Base-by-base conservation (phyloP, 139 green algal species). In the Coelastrella sp. region DNA sequence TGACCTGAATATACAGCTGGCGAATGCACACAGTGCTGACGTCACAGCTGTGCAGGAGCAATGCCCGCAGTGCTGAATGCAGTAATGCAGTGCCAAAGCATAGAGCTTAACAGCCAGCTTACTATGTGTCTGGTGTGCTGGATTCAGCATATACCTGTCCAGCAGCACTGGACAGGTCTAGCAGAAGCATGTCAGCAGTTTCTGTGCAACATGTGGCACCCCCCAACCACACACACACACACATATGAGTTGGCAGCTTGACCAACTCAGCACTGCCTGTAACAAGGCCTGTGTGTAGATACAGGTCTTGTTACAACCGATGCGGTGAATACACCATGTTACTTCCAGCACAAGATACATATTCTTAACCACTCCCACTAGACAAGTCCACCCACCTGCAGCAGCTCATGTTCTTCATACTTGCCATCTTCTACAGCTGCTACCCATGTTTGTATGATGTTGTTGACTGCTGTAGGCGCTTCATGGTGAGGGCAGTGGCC, bases 401-500 rank as follows among this genome's bases (percentile, higher is more conserved):
- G 7, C 64, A 80, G 77, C 64, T 86, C 22, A 14, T 79, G 87
- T 54, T 68, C 19, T 16, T n/a, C 5, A 60, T 77, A 54, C 11
- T 56, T 8, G 4, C 61, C 73, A 16, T 59, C 75, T 65, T 76
- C 86, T 64, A 83, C 86, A 7, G 73, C 86, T 76, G 74, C 73
- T 22, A 90, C 59, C 73, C 86, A 77, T 8, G 58, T 84, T 56
- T 3, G 20, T 32, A 84, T 78, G 23, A 85, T 85, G 86, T 59
- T 90, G 86, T 84, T 83, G 74, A 83, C 83, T 64, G 83, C 83
- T 23, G 85, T 73, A 5, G 94, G 94, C 6, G 91, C 78, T 90
- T 97, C 95, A 83, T 97, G 93, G 65, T 96, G 93, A 2, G 94
- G 94, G 91, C 95, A 97, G 86, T 93, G 91, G 7, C 95, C 95